Conservation (phyloP, 192 early-diverging fungal species). For the Dispira simplex region DNA sequence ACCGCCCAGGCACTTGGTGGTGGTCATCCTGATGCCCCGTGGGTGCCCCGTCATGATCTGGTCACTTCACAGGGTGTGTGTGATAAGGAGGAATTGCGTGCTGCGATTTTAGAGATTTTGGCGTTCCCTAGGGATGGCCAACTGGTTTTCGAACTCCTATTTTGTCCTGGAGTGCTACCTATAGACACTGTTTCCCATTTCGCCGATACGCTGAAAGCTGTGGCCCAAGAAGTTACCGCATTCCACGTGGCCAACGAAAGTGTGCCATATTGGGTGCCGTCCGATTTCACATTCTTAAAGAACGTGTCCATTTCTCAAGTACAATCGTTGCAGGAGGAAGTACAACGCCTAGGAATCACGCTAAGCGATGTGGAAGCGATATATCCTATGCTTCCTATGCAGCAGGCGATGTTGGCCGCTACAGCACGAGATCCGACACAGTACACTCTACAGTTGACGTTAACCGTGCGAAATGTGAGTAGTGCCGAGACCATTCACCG, state of each 20-base stretch:
- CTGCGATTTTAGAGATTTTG: neutral
- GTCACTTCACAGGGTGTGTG: neutral
- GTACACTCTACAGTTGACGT: neutral
- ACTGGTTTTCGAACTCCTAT: neutral
- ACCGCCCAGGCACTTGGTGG: neutral
- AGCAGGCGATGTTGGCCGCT: neutral
- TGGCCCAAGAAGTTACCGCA: neutral
- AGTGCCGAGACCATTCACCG: neutral
- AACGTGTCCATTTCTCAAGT: neutral
- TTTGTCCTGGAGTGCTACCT: neutral
- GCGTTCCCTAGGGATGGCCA: neutral
- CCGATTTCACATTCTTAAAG: neutral
- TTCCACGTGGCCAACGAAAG: neutral
- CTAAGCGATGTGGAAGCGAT: neutral
- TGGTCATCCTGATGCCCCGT: neutral
- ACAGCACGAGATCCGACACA: neutral
- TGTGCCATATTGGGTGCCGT: neutral
- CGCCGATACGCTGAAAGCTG: neutral
- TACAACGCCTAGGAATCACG: neutral
- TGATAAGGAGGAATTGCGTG: neutral
- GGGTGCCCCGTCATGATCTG: neutral
- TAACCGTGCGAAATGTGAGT: neutral
- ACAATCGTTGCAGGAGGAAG: neutral
- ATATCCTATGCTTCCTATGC: slow-evolving; percentile 1
- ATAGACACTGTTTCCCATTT: neutral